Base-by-base conservation (phyloP, 805 yeast species). In the Starmerella bombicola region DNA sequence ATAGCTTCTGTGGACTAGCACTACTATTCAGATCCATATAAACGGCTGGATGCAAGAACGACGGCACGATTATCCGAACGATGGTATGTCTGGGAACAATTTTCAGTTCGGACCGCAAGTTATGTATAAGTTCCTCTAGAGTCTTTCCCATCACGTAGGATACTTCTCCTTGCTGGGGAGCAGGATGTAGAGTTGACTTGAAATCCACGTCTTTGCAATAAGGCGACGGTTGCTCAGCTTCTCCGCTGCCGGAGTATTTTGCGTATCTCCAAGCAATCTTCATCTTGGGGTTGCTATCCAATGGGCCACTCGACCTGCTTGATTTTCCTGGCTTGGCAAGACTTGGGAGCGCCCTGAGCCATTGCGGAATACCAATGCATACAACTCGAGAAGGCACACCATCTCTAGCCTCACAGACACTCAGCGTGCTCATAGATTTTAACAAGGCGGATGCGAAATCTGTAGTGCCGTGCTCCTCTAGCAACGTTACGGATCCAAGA, bases 241-340 rank as follows among this genome's bases (percentile, higher is more conserved):
- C 38, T 9, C 21, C 33, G 18, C 5, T n/a, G 15, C 17, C 49
- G 57, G 38, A 54, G 51, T 41, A 49, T 33, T 40, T 66, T 0
- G 88, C 91, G 55, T 86, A 86, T 53, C 96, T 71, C 97, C 97
- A 86, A 1, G 97, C 96, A 50, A 86, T 86, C 55, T 78, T 81
- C 69, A 86, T 64, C 48, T 78, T 31, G 28, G 28, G 28, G 13
- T 24, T 24, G 28, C 28, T 24, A 13, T 13, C 13, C 21, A 7
- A 16, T 15, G 22, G 12, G 20, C 20, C 18, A 18, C 34, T 31
- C 12, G 34, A 18, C 34, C 19, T 31, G 13, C 20, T 15, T 30
- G 33, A 15, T 15, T 21, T 15, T n/a, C 34, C 22, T 23, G 23
- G 24, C 8, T 35, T 32, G 3, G 42, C 37, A 3, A 39, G 13